Evolutionary conservation across 805 yeast species (phyloP).

Genomic region (Nakazawaea ernobii): DNA sequence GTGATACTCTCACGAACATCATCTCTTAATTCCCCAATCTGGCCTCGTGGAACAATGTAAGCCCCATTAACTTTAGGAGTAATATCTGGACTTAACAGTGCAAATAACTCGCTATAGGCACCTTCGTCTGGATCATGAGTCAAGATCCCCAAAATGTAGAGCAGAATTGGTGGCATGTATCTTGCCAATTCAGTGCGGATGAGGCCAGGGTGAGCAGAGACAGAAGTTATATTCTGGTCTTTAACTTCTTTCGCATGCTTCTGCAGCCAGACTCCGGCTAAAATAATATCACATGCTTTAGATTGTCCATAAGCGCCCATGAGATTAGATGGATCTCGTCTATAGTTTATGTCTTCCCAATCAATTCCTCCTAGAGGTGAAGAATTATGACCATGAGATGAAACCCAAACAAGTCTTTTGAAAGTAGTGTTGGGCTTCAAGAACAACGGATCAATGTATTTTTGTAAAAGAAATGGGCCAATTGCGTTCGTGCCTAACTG

Average conservation of each 20-base stretch:
- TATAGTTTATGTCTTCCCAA: not conserved
- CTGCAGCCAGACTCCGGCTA: constrained; percentile 29
- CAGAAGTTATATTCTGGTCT: constrained; percentile 24
- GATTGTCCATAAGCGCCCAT: constrained; percentile 28
- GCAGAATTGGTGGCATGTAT: not conserved
- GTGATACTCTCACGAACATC: constrained; percentile 8
- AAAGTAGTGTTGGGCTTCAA: constrained; percentile 18
- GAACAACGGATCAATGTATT: constrained; percentile 31
- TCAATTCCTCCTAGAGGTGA: constrained; percentile 17
- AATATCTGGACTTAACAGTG: constrained; percentile 28
- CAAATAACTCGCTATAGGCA: constrained; percentile 32
- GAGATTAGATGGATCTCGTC: not conserved
- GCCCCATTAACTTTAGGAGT: constrained; percentile 21
- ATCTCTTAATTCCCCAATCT: constrained; percentile 18
- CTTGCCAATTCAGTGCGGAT: constrained; percentile 12
- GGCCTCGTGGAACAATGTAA: constrained; percentile 31
- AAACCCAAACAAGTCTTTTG: constrained; percentile 37
- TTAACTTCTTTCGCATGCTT: constrained; percentile 19
- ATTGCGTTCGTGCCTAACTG: constrained; percentile 45
- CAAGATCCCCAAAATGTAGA: constrained; percentile 3
- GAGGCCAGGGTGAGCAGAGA: constrained; percentile 31
- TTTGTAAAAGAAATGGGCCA: constrained; percentile 40
- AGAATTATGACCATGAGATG: constrained; percentile 31
- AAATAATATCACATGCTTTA: constrained; percentile 30
- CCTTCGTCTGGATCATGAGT: constrained; percentile 24